Evolutionary conservation across 2,329 filamentous ascomycete species (phyloP).

Genomic region (Colletotrichum euphorbiae): DNA sequence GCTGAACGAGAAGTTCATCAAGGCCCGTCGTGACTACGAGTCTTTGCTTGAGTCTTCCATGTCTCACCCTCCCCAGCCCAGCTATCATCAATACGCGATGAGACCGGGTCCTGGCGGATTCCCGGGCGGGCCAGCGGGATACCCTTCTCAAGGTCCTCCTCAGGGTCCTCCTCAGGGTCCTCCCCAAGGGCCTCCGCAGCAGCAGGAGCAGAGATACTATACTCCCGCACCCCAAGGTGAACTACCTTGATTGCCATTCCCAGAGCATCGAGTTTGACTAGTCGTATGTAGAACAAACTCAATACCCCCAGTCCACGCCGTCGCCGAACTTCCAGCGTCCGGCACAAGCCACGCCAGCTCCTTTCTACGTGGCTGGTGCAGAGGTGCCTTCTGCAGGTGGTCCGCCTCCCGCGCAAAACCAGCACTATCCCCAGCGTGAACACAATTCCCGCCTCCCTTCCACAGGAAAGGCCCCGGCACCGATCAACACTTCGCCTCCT

Average conservation of each 20-base stretch:
- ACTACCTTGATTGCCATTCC: constrained; percentile 41
- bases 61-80: constrained; percentile 87
- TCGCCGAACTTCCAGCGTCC: constrained; percentile 67
- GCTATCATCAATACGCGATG: constrained; percentile 77
- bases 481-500: constrained; percentile 64
- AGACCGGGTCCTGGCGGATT: constrained; percentile 63
- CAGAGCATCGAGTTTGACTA: constrained; percentile 45
- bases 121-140: constrained; percentile 49
- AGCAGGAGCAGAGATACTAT: constrained; percentile 69
- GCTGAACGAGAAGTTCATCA: constrained; percentile 99
- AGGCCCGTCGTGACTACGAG: constrained; percentile 96
- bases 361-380: constrained; percentile 74
- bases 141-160: constrained; percentile 56
- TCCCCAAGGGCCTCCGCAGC: constrained; percentile 40
- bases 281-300: constrained; percentile 53
- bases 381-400: constrained; percentile 60
- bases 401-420: constrained; percentile 49
- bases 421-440: constrained; percentile 65
- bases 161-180: constrained; percentile 53
- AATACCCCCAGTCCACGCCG: constrained; percentile 61
- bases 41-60: constrained; percentile 95
- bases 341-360: constrained; percentile 62
- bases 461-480: constrained; percentile 60
- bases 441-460: constrained; percentile 61
- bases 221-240: constrained; percentile 68